phyloP scores from a whole-genome alignment of 352 stramenopile genomes.

The Detonula confervacea region DNA sequence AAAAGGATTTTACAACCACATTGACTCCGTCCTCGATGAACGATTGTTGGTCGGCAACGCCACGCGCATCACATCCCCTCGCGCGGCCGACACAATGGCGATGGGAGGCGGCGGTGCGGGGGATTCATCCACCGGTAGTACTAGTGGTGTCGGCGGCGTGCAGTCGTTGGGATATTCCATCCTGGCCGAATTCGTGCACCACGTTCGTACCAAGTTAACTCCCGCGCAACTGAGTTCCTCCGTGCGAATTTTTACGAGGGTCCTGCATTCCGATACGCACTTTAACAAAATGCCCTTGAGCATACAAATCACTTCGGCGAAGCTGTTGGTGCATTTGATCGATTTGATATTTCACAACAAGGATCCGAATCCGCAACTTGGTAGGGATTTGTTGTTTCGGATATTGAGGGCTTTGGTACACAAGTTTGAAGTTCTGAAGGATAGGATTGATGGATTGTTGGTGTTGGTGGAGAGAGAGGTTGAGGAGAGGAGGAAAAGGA shows the following conservation, averaged over 20 bases:
- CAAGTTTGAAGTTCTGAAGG: conserved; percentile 92
- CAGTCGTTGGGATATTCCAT: conserved; percentile 95
- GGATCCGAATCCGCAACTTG: conserved; percentile 76
- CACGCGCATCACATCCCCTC: conserved; percentile 42
- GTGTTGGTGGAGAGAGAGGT: conserved; percentile 30
- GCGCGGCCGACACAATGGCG: background rate
- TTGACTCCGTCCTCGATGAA: conserved; percentile 96
- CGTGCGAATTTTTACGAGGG: conserved; percentile 86
- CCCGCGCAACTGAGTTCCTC: conserved; percentile 94
- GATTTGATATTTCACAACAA: conserved; percentile 97
- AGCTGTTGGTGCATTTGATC: conserved; percentile 95
- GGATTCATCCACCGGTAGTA: conserved; percentile 26
- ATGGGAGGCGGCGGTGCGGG: background rate
- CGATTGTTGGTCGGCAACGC: conserved; percentile 91
- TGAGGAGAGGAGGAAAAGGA: conserved; percentile 8
- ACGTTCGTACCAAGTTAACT: conserved; percentile 94
- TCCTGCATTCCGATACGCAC: conserved; percentile 57
- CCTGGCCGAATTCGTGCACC: conserved; percentile 97
- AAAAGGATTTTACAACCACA: conserved; percentile 93
- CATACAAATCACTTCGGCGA: conserved; percentile 96
- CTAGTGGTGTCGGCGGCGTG: conserved; percentile 59
- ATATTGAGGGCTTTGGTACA: conserved; percentile 89
- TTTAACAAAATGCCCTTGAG: conserved; percentile 59
- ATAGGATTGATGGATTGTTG: conserved; percentile 34
- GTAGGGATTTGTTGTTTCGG: conserved; percentile 82